phyloP scores from a whole-genome alignment of 1,284 basidiomycete genomes.

The Rhodotorula sp. region DNA sequence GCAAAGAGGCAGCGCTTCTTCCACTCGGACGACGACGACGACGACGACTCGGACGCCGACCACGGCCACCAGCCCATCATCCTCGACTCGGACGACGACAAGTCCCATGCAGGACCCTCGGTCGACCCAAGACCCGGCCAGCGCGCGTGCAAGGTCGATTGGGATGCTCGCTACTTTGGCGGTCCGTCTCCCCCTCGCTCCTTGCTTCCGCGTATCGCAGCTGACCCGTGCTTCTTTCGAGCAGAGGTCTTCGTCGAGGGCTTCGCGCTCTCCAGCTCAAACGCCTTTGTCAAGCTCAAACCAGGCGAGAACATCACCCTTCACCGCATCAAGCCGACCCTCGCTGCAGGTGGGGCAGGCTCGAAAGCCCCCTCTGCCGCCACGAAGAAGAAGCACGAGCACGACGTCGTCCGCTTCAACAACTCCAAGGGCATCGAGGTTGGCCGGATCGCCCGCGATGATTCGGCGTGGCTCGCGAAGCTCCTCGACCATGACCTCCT shows the following conservation, averaged over 20 bases:
- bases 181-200: constrained; percentile 8
- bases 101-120: background rate
- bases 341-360: background rate
- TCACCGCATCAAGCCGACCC: constrained; percentile 16
- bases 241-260: constrained; percentile 32
- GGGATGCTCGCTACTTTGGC: constrained; percentile 28
- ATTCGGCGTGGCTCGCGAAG: constrained; percentile 68
- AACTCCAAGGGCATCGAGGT: constrained; percentile 59
- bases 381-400: constrained; percentile 23
- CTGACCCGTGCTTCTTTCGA: background rate
- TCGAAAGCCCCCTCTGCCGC: constrained; percentile 8
- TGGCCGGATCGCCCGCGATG: constrained; percentile 67
- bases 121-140: background rate
- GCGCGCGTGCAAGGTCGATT: background rate
- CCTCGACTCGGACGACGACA: background rate
- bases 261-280: constrained; percentile 18
- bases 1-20: constrained; percentile 26
- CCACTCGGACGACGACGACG: constrained; percentile 9
- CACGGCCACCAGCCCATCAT: background rate
- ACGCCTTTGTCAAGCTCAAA: constrained; percentile 26
- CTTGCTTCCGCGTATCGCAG: background rate
- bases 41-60: background rate
- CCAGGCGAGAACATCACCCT: constrained; percentile 27
- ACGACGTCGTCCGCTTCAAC: constrained; percentile 37
- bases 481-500: constrained; percentile 61